Base-by-base conservation (phyloP, 176 grass and related monocot genomes). In the Oryza meridionalis region DNA sequence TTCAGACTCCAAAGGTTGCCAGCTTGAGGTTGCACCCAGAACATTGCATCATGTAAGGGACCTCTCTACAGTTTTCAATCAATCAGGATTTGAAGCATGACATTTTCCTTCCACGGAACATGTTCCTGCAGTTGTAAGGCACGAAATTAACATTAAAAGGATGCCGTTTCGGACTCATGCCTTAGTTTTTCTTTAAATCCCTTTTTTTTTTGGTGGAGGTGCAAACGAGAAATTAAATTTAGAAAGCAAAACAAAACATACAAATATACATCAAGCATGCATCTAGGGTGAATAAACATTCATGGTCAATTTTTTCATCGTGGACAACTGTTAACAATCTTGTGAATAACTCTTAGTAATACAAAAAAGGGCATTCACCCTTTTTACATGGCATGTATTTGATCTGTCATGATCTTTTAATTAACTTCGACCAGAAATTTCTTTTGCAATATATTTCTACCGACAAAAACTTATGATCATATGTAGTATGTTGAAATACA, bases 41-140 rank as follows among this genome's bases (percentile, higher is more conserved):
- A 19, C 25, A 58, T 42, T 40, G 8, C n/a, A 83, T 80, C 84
- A 44, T 62, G 75, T 73, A 63, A 32, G 33, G n/a, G 61, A 70
- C 45, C 59, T 4, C 73, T 4, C 82, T 70, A 73, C 6, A 9
- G 17, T 51, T 35, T 83, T 62, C n/a, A 11, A 62, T 62, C 58
- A 62, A 62, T 62, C n/a, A 62, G 58, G 79, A 94, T 62, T 91
- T 97, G 73, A 97, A 87, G 89, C 94, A 96, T 25, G 87, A 42
- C 78, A 93, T 86, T 69, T 86, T 97, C 83, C 89, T 94, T 75
- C 87, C 84, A 15, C 75, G 37, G 72, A 93, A 84, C 21, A 91
- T 19, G 53, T 90, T 88, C 77, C 94, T 97, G 89, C 82, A 70
- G 61, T 70, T 26, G 55, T 61, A 62, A 51, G 27, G 70, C 37